Evolutionary conservation across 192 early-diverging fungal species (phyloP), one percentile per base, ranked within the genome.

Genomic region (Mortierella alpina): DNA sequence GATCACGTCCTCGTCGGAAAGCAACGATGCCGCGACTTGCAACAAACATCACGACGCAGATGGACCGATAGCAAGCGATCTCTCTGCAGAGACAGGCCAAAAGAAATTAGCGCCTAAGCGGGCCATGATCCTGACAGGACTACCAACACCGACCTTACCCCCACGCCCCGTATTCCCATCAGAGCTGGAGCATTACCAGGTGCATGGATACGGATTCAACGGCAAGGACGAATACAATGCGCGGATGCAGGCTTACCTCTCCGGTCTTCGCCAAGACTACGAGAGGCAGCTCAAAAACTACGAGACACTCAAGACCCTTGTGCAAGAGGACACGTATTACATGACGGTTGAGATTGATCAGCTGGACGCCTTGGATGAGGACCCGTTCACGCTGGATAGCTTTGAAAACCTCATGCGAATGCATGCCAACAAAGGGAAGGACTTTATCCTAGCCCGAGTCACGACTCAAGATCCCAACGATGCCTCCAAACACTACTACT

Each of bases 381-480:
- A 93, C 53, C 92, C 92, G 7, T 93, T 93, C 65, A 93, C 92
- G 3, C 72, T 93, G 42, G 92, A 93, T 57, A 81, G 86, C 17
- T 91, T 92, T 59, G 85, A 88, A 17, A 70, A 74, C 11, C 75
- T 93, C 39, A 89, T 93, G 63, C 62, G 84, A 31, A 46, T 86
- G 63, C 88, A 89, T 72, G 86, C 86, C 0, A 79, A 82, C 20
- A 86, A 85, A 50, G 85, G 82, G 7, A 91, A 91, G 58, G 91
- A 93, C 65, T 93, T 93, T 68, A 88, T 93, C 42, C 22, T 93
- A 5, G 91, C 92, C 6, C 59, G 90, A 49, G 92, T 93, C 12
- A 89, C 85, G 4, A 93, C 92, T 11, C 89, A 84, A 17, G 91
- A 93, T 64, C 89, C 91, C 6, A 73, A 83, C n/a, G 85, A 88